phyloP scores from a whole-genome alignment of 495 filamentous ascomycete genomes.

The Aspergillus saccharolyticus region DNA sequence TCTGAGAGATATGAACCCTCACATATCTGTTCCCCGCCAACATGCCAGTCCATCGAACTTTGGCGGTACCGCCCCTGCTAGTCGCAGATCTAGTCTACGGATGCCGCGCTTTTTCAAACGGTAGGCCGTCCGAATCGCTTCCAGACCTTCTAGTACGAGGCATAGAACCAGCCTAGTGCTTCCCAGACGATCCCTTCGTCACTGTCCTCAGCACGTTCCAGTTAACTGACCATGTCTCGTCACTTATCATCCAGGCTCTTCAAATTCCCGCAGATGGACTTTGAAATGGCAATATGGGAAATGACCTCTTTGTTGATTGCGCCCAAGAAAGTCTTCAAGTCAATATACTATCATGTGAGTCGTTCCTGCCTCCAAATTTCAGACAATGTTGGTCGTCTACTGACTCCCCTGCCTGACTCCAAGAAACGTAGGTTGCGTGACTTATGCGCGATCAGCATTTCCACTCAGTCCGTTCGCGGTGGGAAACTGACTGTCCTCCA shows the following conservation, averaged over 20 bases:
- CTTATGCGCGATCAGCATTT: neutral
- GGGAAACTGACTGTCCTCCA: constrained; percentile 18
- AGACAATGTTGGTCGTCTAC: neutral
- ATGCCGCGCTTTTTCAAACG: constrained; percentile 57
- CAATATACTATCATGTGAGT: constrained; percentile 70
- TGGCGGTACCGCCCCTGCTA: constrained; percentile 44
- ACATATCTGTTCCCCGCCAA: constrained; percentile 58
- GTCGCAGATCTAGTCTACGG: constrained; percentile 47
- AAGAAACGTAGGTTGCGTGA: constrained; percentile 54
- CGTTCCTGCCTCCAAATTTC: neutral
- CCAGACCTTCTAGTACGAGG: neutral
- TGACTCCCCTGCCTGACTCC: constrained; percentile 2
- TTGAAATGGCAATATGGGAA: constrained; percentile 75
- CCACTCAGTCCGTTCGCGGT: neutral
- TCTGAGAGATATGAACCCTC: constrained; percentile 53
- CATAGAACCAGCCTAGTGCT: neutral
- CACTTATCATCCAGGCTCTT: constrained; percentile 42
- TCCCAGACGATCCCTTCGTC: neutral
- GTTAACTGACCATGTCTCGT: constrained; percentile 4
- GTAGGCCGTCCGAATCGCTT: constrained; percentile 17
- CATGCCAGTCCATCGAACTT: constrained; percentile 51
- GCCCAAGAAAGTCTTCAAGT: constrained; percentile 72
- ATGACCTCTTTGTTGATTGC: constrained; percentile 70
- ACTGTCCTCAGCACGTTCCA: neutral
- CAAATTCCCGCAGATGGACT: constrained; percentile 67